Base-by-base conservation (phyloP, 176 grass and related monocot genomes). In the Pharus latifolius region DNA sequence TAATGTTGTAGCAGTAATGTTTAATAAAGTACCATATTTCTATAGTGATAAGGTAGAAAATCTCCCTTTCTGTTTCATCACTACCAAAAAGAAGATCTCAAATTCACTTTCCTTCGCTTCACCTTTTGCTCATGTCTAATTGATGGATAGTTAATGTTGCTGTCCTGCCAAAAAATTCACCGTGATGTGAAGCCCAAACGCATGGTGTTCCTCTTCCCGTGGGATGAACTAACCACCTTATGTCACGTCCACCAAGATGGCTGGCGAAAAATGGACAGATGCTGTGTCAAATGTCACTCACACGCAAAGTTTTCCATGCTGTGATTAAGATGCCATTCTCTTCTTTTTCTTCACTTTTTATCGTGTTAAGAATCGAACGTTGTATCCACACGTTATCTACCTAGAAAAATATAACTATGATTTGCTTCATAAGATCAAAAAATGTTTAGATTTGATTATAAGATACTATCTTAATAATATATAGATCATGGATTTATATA, bases 161-260 rank as follows among this genome's bases (percentile, higher is more conserved):
- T 31, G 4, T 12, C 20, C 60, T 10, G 43, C 13, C 1, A 23
- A 7, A 5, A 4, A 5, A 1, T 37, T 34, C 27, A 10, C 3
- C 6, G 11, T 15, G 18, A 43, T 14, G 27, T 15, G 26, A 12
- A 48, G 59, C n/a, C 56, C 37, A 27, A 45, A 28, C 61, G 40
- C 26, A 24, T 5, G 17, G 54, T 14, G 3, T 57, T 73, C 10
- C 1, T 19, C 10, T 1, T 3, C 70, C 63, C 64, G 83, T 80
- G 74, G 57, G 30, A 62, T 32, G 9, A 26, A 62, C 62, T 77
- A 74, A 40, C 75, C 33, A 70, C 77, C 83, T 1, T 74, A 80
- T 80, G 49, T 67, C 62, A 25, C 23, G 69, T 10, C 56, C 15
- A 5, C 65, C 50, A 33, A 67, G 54, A 78, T 74, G 68, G 68